Evolutionary conservation across 495 filamentous ascomycete genomes (phyloP).

Genomic region (Bombardia bombarda): DNA sequence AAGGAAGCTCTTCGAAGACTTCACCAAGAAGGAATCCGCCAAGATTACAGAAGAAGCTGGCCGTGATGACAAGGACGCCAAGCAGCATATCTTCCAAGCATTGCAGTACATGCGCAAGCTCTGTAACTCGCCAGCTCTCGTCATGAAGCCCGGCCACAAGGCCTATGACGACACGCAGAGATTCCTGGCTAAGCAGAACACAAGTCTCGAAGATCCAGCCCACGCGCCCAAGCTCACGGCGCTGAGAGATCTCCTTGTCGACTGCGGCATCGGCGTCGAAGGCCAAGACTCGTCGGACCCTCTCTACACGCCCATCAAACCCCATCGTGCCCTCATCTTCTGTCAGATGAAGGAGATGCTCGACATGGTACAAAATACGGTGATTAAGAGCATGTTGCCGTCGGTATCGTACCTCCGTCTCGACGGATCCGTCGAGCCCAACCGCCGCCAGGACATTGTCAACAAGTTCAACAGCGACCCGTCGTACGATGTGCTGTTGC

Average conservation of each 20-base stretch:
- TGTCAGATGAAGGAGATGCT: conserved; percentile 99
- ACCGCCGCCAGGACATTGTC: conserved; percentile 87
- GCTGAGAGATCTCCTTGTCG: conserved; percentile 78
- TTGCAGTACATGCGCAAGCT: conserved; percentile 99
- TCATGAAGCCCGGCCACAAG: conserved; percentile 88
- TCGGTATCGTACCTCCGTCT: conserved; percentile 83
- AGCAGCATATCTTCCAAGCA: conserved; percentile 98
- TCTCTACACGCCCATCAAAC: conserved; percentile 68
- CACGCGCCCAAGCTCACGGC: conserved; percentile 93
- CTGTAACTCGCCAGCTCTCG: conserved; percentile 92
- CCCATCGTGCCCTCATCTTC: conserved; percentile 92
- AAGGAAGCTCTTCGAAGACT: conserved; percentile 91
- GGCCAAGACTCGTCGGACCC: conserved; percentile 57
- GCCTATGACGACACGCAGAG: conserved; percentile 79
- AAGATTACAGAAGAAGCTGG: conserved; percentile 71
- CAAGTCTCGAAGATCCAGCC: conserved; percentile 69
- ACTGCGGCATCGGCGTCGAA: conserved; percentile 86
- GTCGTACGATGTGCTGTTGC: conserved; percentile 82
- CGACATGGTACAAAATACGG: conserved; percentile 92
- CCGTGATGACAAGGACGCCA: conserved; percentile 76
- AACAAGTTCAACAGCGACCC: conserved; percentile 98
- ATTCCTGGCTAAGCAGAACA: conserved; percentile 60
- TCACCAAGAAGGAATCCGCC: conserved; percentile 85
- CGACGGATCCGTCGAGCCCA: conserved; percentile 85
- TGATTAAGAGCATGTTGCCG: conserved; percentile 77